These are phyloP conservation scores for Pneumocystis canis DNA, from an alignment of 1,139 yeast genomes.

Conservation along the genomic window DNA sequence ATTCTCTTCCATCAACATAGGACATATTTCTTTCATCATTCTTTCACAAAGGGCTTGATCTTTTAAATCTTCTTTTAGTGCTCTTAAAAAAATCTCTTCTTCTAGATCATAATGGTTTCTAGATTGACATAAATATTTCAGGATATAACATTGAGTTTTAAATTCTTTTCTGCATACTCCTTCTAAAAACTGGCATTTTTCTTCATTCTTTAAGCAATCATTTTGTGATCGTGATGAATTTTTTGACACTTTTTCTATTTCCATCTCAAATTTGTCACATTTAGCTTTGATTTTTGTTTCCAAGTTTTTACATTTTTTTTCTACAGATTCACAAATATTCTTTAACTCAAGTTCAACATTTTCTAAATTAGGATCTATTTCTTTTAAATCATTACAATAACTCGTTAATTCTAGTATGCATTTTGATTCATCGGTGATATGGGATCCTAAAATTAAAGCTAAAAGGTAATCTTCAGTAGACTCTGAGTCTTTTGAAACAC, in stretches of 20 bases:
- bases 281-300: neutral
- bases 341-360: neutral
- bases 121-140: neutral
- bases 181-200: neutral
- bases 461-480: neutral
- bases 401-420: neutral
- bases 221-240: neutral
- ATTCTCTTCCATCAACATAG: neutral
- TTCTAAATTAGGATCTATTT: neutral
- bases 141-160: neutral
- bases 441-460: neutral
- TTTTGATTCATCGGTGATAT: neutral
- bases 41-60: neutral
- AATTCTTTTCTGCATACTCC: neutral
- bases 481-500: no score
- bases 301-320: neutral
- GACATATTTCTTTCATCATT: neutral
- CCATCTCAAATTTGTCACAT: neutral
- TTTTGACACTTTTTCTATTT: neutral
- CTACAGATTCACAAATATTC: neutral
- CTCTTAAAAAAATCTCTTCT: neutral
- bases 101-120: neutral
- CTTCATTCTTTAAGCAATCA: neutral
- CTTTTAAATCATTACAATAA: neutral
- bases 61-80: neutral